Evolutionary conservation across 2,329 filamentous ascomycete genomes (phyloP).

Genomic region (Pyrenophora seminiperda): DNA sequence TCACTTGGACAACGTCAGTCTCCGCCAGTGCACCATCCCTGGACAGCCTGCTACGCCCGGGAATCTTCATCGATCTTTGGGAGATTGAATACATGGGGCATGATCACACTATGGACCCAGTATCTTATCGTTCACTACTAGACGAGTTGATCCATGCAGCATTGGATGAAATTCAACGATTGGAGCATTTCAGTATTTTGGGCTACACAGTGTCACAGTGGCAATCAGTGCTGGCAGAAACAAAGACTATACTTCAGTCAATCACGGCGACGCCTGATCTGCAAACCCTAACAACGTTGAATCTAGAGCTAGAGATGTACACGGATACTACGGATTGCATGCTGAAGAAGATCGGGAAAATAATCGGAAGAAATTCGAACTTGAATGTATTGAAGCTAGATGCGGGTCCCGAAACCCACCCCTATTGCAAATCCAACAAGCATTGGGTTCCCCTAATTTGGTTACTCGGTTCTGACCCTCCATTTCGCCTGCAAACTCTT

Average conservation of each 20-base stretch:
- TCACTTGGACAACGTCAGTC: too few relatives aligned
- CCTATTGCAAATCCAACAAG: not conserved
- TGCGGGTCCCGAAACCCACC: not conserved
- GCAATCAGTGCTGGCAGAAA: not conserved
- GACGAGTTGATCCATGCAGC: not conserved
- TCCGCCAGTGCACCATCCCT: too few relatives aligned
- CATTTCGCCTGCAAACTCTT: conserved; percentile 10
- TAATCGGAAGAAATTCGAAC: not conserved
- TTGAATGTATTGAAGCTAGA: conserved; percentile 1
- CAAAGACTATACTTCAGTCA: not conserved
- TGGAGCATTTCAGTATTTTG: not conserved
- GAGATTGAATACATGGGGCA: not conserved
- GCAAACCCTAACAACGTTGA: not conserved
- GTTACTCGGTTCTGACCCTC: conserved; percentile 1
- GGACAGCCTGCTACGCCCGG: not conserved
- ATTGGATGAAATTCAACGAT: not conserved
- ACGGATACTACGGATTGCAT: not conserved
- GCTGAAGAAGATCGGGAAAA: not conserved
- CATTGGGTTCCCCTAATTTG: conserved; percentile 5
- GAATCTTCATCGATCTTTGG: not conserved
- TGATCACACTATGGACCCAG: not conserved
- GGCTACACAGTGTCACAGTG: not conserved
- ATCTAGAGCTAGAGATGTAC: conserved; percentile 10
- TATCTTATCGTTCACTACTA: not conserved
- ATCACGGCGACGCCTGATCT: not conserved